Evolutionary conservation across 2,329 filamentous ascomycete species (phyloP).

Genomic region (Neonectria neomacrospora): DNA sequence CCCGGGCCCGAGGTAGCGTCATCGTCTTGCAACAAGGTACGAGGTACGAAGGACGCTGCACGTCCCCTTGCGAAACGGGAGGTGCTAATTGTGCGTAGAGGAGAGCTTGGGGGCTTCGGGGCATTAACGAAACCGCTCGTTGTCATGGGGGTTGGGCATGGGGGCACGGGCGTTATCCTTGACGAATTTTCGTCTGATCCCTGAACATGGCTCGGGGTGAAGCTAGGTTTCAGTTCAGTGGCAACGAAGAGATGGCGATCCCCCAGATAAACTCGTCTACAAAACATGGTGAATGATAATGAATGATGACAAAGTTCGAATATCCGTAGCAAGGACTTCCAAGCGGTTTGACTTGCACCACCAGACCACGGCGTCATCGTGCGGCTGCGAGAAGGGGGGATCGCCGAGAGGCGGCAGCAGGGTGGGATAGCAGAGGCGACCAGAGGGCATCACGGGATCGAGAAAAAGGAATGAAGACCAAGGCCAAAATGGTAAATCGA

Average conservation of each 20-base stretch:
- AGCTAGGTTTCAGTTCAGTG: conserved; percentile 20
- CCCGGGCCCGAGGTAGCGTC: conserved; percentile 36
- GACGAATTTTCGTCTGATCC: conserved; percentile 22
- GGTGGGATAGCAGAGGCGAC: background rate
- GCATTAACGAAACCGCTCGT: conserved; percentile 26
- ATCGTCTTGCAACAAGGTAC: conserved; percentile 31
- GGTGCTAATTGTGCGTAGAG: conserved; percentile 17
- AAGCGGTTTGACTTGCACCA: no score
- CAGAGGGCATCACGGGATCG: conserved; percentile 28
- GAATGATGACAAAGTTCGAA: background rate
- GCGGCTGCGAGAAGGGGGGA: conserved; percentile 1
- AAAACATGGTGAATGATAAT: background rate
- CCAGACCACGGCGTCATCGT: conserved; percentile 9
- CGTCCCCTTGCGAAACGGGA: conserved; percentile 22
- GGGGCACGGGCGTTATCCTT: conserved; percentile 4
- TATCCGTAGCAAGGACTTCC: background rate
- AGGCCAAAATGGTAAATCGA: conserved; percentile 21
- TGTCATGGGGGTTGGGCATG: conserved; percentile 5
- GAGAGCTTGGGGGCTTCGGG: conserved; percentile 14
- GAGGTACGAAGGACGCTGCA: conserved; percentile 19
- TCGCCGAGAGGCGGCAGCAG: conserved; percentile 10
- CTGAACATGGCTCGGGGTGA: conserved; percentile 13
- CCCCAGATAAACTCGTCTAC: background rate
- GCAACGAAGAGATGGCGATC: background rate
- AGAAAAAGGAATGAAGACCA: conserved; percentile 32